Evolutionary conservation across 352 stramenopile genomes (phyloP), one percentile per base, ranked within the genome.

Genomic region (Elongisporangium undulatum): DNA sequence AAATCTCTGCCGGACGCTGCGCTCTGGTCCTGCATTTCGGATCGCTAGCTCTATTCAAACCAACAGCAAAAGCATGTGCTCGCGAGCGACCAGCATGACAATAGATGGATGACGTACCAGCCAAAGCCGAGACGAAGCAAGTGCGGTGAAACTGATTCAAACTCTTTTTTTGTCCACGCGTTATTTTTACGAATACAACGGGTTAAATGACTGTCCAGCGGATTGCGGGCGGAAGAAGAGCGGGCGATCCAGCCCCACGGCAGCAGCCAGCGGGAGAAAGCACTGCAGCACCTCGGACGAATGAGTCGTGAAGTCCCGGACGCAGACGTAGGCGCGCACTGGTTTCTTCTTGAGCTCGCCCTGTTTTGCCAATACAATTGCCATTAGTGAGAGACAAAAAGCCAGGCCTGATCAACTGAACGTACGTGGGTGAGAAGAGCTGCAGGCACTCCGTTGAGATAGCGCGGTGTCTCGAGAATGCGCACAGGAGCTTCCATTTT

Each of bases 361-460:
- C 75, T 90, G 41, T 21, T 45, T 0, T 3, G 15, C 3, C 0
- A 45, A 20, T 19, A 56, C 38, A 29, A 16, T 12, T 21, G 2
- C 55, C 15, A 45, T 24, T 8, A n/a, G 53, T 56, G 17, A 65
- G 39, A 58, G 41, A 39, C 17, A 58, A 15, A 23, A 56, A 22
- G 16, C 56, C 1, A 67, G 48, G 3, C 49, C 19, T 21, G 17
- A 23, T 53, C 1, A 7, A 16, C 17, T 12, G 48, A 22, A 51
- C 67, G 23, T 68, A 90, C 80, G 57, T 85, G 70, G 22, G 81
- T 89, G 49, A 91, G 67, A 7, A 89, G 58, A 12, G 75, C 81
- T 0, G 81, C 81, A 2, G 81, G 63, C 9, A 89, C 54, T 13
- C 81, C 79, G 5, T 66, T 63, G 4, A 81, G 61, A 59, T 88